A percentile compares a stretch with the other conserved stretches of the same genome.
Conservation (phyloP, 306 rosid genomes). For the Fragaria vesca region DNA sequence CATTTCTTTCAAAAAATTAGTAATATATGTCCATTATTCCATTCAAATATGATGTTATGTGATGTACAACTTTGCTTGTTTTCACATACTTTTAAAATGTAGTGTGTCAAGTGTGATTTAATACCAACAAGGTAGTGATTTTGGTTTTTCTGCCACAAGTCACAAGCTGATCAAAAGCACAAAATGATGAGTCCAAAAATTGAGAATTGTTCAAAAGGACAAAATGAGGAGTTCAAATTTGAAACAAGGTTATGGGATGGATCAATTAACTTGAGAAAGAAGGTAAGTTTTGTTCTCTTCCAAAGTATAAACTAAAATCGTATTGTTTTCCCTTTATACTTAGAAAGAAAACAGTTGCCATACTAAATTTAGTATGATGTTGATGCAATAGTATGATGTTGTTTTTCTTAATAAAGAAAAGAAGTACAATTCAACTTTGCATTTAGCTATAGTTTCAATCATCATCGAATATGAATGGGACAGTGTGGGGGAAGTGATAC, state of each 20-base stretch:
- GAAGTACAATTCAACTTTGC: neutral
- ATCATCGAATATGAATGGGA: neutral
- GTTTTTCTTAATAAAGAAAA: no score
- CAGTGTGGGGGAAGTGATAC: neutral
- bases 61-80: neutral
- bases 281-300: neutral
- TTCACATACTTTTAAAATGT: conserved; percentile 1
- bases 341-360: no score
- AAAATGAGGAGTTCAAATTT: conserved; percentile 2
- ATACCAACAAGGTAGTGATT: neutral
- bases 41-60: neutral
- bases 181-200: neutral
- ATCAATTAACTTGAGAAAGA: neutral
- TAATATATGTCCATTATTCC: neutral
- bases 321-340: neutral
- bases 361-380: no score
- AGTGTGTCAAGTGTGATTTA: neutral
- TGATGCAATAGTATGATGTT: no score
- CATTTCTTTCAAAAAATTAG: no score
- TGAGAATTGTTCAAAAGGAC: neutral
- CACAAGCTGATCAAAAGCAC: neutral
- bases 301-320: no score
- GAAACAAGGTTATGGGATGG: neutral
- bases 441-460: neutral
- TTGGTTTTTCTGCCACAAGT: neutral